Evolutionary conservation across 1,284 basidiomycete species (phyloP), one percentile per base, ranked within the genome.

Genomic region (Thelephora terrestris): DNA sequence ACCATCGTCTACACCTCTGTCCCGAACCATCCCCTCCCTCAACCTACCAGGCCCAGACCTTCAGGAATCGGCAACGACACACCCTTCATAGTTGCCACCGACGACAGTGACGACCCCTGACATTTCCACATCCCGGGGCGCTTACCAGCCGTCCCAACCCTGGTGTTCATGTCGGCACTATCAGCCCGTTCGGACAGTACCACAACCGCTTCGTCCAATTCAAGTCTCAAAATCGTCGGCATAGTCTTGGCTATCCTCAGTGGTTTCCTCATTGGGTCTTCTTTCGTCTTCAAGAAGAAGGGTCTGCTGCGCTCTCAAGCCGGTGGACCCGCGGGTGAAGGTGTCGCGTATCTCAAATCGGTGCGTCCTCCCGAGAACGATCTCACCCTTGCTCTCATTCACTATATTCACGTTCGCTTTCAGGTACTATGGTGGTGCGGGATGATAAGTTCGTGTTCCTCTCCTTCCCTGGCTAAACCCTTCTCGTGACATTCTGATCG

Each of bases 261-360:
- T 59, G 95, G 95, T 20, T 39, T 94, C 21, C 81, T 99, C 56
- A 98, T 98, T 57, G 95, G 95, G 5, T 76, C 83, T n/a, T 87
- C 85, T 58, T 94, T 91, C 66, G 90, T 91, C 16, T 80, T 99
- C 74, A 99, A 99, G 79, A 99, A 98, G 76, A 95, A 90, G 62
- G 91, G 91, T 14, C 70, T 92, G 20, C 64, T 87, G 48, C 72
- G 78, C 61, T 79, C 81, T 58, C 82, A 86, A 68, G 74, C 77
- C 56, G 80, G 75, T 58, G 72, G 71, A 69, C 70, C 70, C 10
- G 84, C 90, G 0, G 95, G 95, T 43, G 92, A 98, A 62, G 94
- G 94, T 43, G 91, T 96, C 52, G 90, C 79, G 10, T 99, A 99
- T 69, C 79, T 99, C 63, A 95, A 94, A 68, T 87, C 81, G 65